Percentiles rank a stretch among this genome's conserved stretches.
These are phyloP conservation scores for Spatholobus suberectus DNA, from an alignment of 306 rosid genomes.

Conservation along the genomic window DNA sequence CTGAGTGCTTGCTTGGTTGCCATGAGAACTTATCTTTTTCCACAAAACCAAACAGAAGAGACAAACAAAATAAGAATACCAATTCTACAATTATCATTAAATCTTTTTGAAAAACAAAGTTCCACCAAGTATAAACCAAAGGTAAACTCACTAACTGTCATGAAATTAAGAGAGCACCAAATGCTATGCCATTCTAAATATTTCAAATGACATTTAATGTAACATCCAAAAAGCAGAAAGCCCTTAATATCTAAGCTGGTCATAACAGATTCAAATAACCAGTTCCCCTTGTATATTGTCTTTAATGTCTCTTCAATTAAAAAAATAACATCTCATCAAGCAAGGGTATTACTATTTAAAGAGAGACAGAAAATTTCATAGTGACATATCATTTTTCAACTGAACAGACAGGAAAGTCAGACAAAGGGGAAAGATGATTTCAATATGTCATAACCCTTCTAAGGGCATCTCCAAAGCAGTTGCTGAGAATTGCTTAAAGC, in stretches of 20 bases:
- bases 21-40: not conserved
- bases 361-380: too few relatives aligned
- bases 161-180: too few relatives aligned
- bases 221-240: not conserved
- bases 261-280: not conserved
- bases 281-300: not conserved
- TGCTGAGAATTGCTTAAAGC: too few relatives aligned
- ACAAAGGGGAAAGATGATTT: not conserved
- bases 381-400: too few relatives aligned
- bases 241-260: not conserved
- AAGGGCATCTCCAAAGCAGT: too few relatives aligned
- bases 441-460: not conserved
- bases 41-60: not conserved
- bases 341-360: too few relatives aligned
- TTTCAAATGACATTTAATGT: too few relatives aligned
- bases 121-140: too few relatives aligned
- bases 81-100: not conserved
- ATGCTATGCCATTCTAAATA: not conserved
- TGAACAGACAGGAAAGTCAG: not conserved
- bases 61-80: not conserved
- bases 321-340: not conserved
- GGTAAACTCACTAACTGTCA: too few relatives aligned
- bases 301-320: not conserved
- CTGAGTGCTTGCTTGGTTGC: too few relatives aligned
- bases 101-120: not conserved